Evolutionary conservation across 768 basidiomycete species (phyloP), one percentile per base, ranked within the genome.

Genomic region (Clitopilus passeckerianus): DNA sequence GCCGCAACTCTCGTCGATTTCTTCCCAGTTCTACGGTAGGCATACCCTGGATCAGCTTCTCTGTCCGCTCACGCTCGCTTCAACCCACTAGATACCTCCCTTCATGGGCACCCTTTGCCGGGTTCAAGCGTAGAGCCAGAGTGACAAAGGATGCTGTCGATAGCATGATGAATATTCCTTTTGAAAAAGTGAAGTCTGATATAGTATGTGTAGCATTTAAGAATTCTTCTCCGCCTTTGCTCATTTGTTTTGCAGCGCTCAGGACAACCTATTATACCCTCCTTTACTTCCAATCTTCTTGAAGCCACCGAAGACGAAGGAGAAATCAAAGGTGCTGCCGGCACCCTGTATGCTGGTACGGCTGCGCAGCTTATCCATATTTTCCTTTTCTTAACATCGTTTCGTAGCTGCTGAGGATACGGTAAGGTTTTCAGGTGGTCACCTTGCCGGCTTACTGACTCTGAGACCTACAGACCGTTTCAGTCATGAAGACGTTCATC

Each of bases 301-400:
- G 75, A 79, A 62, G 67, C 72, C 24, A 66, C 65, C 20, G 78
- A 79, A 65, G 79, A 80, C 44, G 81, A 82, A 61, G 74, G 78
- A 59, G 78, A 82, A 67, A 83, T 84, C 65, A 81, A 79, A 72
- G 81, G 80, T 44, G 78, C 80, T n/a, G 81, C 82, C 54, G 82
- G 78, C 30, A 83, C 81, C 6, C 69, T 83, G 53, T 80, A 76
- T 66, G 75, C 75, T 54, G 81, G 81, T 81, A 66, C 59, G 74
- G 57, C 57, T 24, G 22, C 41, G 20, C 58, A 27, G 10, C 54
- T 53, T 57, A 27, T 59, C 23, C 27, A 35, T 27, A 15, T 50
- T 5, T 23, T 5, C 16, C 6, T 50, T 10, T 18, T n/a, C n/a
- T 18, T 50, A n/a, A 18, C 30, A 59, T 58, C 30, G 27, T 20